A percentile compares a stretch with the other conserved stretches of the same genome.
These are phyloP conservation scores for Arabidopsis suecica DNA, from an alignment of 345 rosid genomes.

Conservation along the genomic window DNA sequence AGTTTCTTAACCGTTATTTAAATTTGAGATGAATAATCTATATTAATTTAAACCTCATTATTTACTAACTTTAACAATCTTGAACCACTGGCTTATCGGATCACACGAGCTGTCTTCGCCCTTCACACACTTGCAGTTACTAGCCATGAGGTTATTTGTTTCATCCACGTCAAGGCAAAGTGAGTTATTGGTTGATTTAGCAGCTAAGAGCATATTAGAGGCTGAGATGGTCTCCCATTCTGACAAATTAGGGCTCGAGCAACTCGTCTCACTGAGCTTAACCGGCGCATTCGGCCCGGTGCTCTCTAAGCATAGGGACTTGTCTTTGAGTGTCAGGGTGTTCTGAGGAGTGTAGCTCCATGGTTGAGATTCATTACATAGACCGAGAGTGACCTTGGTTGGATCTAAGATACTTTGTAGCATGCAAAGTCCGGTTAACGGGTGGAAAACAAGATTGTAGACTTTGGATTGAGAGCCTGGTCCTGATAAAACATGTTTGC, in stretches of 20 bases:
- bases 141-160: constrained; percentile 44
- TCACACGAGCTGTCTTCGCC: constrained; percentile 54
- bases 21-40: neutral
- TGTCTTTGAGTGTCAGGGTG: constrained; percentile 51
- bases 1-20: neutral
- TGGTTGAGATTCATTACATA: constrained; percentile 64
- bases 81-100: constrained; percentile 74
- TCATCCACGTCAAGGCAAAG: constrained; percentile 77
- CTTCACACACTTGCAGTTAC: constrained; percentile 57
- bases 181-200: constrained; percentile 40
- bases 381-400: constrained; percentile 54
- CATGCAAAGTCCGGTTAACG: constrained; percentile 76
- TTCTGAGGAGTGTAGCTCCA: constrained; percentile 64
- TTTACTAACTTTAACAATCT: constrained; percentile 56
- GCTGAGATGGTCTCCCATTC: constrained; percentile 71
- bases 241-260: constrained; percentile 49
- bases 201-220: constrained; percentile 74
- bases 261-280: constrained; percentile 48
- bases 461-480: constrained; percentile 53
- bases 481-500: constrained; percentile 48
- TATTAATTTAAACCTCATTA: neutral
- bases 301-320: constrained; percentile 64
- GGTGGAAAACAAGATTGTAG: constrained; percentile 76
- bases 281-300: constrained; percentile 46
- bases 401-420: constrained; percentile 48